Base-by-base conservation (phyloP, 495 filamentous ascomycete species). In the Opeltia flavorubescens region DNA sequence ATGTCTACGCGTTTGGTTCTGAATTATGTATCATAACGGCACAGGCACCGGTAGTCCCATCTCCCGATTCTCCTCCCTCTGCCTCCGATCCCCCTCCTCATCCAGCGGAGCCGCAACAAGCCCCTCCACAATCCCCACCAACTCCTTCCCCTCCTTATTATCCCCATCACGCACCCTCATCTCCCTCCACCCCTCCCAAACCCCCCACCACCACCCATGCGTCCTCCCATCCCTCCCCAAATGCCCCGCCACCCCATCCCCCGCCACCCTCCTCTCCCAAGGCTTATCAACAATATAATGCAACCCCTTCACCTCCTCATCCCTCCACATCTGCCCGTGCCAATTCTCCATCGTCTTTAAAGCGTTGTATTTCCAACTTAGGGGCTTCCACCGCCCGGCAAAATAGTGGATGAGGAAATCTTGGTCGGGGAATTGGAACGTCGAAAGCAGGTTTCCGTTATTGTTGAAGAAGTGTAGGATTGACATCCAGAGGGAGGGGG, bases 201-300 rank as follows among this genome's bases (percentile, higher is more conserved):
- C 54, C 50, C 69, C 61, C 59, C 68, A 74, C 72, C 70, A 74
- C 67, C 65, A 67, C 25, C 40, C 45, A 57, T 74, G 67, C 25
- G 68, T 68, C 21, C 58, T 57, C 4, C 65, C 62, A 57, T 75
- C 72, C 28, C 59, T 44, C 21, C 64, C 63, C 30, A 62, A 47
- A 54, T 70, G 64, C 4, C 68, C 67, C 12, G 62, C 70, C 9
- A 57, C 51, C 4, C 65, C 65, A 53, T 70, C 68, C 36, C 49
- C 54, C 11, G 49, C 57, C 5, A 74, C 59, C 25, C 66, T 50
- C 43, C 55, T 59, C 38, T 55, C 59, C 74, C 72, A 76, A n/a
- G 75, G 74, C 57, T 77, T 76, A 38, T 75, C 69, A 6, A 74
- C 67, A 55, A 76, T 72, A 48, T 72, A 76, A 52, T 77, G 75